Conservation (phyloP, 768 basidiomycete species). For the Imleria badia region DNA sequence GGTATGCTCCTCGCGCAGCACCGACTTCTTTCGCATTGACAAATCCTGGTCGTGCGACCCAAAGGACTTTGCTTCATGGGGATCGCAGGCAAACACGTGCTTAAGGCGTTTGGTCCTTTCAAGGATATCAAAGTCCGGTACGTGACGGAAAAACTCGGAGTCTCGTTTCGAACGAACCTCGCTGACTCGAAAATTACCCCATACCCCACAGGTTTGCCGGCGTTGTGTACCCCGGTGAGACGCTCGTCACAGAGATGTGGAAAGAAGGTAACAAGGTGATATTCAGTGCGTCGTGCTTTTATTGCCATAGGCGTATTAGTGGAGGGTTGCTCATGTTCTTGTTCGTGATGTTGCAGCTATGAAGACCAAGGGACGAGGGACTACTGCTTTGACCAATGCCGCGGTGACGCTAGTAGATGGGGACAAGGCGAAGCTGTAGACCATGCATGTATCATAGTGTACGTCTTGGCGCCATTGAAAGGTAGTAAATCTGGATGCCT, state of each 20-base stretch:
- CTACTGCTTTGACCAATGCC: conserved; percentile 71
- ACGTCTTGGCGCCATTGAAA: too few species aligned
- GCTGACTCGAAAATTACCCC: background rate
- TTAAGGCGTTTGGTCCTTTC: conserved; percentile 82
- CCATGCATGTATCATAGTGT: background rate
- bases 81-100: conserved; percentile 87
- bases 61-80: conserved; percentile 88
- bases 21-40: background rate
- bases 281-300: conserved; percentile 65
- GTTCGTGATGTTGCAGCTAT: conserved; percentile 46
- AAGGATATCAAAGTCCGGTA: conserved; percentile 95
- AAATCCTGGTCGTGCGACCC: background rate
- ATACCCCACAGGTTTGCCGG: conserved; percentile 66
- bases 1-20: conserved; percentile 34
- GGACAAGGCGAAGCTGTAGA: conserved; percentile 62
- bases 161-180: background rate
- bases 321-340: background rate
- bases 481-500: too few species aligned
- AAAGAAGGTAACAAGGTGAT: conserved; percentile 89
- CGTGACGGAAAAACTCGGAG: conserved; percentile 21
- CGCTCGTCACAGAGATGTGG: conserved; percentile 97
- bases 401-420: conserved; percentile 68
- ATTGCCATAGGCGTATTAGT: background rate
- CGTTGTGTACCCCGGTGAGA: conserved; percentile 93
- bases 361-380: conserved; percentile 84